Conservation (phyloP, 2,329 filamentous ascomycete species). For the Aureobasidium sp. region DNA sequence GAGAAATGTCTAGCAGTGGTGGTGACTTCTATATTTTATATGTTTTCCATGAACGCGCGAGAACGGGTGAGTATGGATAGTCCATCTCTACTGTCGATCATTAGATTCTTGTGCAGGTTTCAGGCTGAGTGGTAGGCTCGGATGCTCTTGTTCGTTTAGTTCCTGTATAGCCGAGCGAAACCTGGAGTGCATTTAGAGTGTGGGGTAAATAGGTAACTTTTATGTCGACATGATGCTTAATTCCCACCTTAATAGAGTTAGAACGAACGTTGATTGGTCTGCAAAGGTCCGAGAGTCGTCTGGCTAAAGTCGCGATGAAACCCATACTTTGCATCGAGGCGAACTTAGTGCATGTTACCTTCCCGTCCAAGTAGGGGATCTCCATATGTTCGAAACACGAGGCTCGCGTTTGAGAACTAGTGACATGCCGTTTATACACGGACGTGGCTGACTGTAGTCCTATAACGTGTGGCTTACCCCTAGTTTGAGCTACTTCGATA, state of each 20-base stretch:
- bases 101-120: conserved; percentile 2
- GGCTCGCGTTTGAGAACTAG: conserved; percentile 6
- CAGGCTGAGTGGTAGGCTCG: conserved; percentile 10
- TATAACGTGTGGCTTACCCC: conserved; percentile 3
- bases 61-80: background rate
- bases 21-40: background rate
- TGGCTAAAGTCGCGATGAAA: conserved; percentile 12
- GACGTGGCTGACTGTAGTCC: background rate
- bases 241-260: background rate
- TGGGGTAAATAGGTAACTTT: conserved; percentile 3
- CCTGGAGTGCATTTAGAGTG: conserved; percentile 7
- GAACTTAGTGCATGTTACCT: conserved; percentile 2
- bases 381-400: conserved; percentile 5
- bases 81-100: background rate
- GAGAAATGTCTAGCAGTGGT: background rate
- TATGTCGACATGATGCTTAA: conserved; percentile 9
- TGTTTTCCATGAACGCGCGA: background rate
- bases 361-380: background rate
- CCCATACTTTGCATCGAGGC: conserved; percentile 1
- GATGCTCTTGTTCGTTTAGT: background rate
- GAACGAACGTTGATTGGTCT: background rate
- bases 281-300: background rate
- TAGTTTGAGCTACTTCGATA: background rate
- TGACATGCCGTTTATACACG: background rate
- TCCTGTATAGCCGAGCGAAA: conserved; percentile 12